Evolutionary conservation across 441 rosid genomes (phyloP), one percentile per base, ranked within the genome.

Genomic region (Metrosideros polymorpha): DNA sequence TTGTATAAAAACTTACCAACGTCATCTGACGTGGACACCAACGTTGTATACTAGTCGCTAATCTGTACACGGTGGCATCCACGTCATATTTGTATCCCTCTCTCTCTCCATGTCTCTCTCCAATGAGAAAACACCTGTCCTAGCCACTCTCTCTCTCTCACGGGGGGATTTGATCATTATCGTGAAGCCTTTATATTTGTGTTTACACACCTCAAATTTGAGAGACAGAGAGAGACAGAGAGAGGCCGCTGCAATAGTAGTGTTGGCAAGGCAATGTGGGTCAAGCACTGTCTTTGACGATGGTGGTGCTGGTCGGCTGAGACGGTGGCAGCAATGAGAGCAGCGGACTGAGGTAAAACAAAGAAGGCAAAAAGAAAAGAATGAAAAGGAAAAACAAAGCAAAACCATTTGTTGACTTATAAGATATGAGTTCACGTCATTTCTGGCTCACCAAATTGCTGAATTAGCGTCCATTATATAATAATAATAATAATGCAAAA

Each of bases 21-120:
- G 24, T 61, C 75, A 30, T 30, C 12, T 17, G 18, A 30, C 6
- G 18, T 9, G 42, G 42, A 61, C 19, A 61, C 45, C 7, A 1
- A 22, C 0, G 0, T 18, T 6, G 7, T 63, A 8, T 63, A 63
- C 45, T 63, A 0, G 13, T 32, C 12, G 24, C 19, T 59, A 59
- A 59, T 59, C 29, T 29, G 71, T 59, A 39, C 1, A 0, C 5
- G 17, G 0, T 29, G 39, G 32, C 35, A 29, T 29, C 30, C 39
- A 29, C 17, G 14, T 29, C 71, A 3, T 50, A 4, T n/a, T n/a
- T n/a, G n/a, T n/a, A n/a, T n/a, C n/a, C n/a, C n/a, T 29, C 10
- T 59, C 71, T 59, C 39, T 3, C 2, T 27, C 0, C 7, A 0
- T 5, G 3, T 13, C 15, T 27, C 14, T 56, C 30, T 56, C n/a